Evolutionary conservation across 2,329 filamentous ascomycete genomes (phyloP), one percentile per base, ranked within the genome.

Genomic region (Fusarium oligoseptatum): DNA sequence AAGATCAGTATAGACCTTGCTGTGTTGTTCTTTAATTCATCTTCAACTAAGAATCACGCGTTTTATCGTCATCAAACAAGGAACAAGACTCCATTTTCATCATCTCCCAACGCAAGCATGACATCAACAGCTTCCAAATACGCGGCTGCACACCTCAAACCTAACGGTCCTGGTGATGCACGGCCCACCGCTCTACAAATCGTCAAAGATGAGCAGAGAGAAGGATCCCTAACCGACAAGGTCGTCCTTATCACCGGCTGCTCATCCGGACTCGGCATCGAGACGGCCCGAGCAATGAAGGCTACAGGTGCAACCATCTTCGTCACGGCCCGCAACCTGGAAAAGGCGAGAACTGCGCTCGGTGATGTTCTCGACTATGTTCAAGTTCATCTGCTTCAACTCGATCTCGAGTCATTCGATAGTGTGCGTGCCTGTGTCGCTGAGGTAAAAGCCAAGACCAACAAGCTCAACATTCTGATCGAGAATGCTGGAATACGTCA

Each of bases 401-500:
- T 82, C 6, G 77, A 82, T 20, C 71, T 81, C 4, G 74, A 71
- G 7, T 78, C 77, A 0, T 65, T 81, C 1, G 71, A 71, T 4
- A 81, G 75, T 3, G 77, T 83, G 12, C 75, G 77, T 7, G 22
- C 68, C 12, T 70, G 77, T 6, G 73, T 74, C 17, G 63, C 61
- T 1, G 39, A 76, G 4, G 73, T 83, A 7, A 60, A 72, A 7
- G 43, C 68, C 1, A 72, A 64, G 20, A 70, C 62, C 6, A 67
- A 71, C 8, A 76, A 70, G 15, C 55, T 81, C 41, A 79, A 77
- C 55, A 73, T 87, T 32, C 62, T 88, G 2, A 77, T 88, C 62
- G 86, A 86, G 70, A 88, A 85, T 61, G 86, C 86, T 0, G 86
- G 81, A 14, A 74, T 87, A 6, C 36, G 85, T 85, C 81, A 82